Conservation (phyloP, 2,329 filamentous ascomycete genomes). For the Phyllosticta citribraziliensis region DNA sequence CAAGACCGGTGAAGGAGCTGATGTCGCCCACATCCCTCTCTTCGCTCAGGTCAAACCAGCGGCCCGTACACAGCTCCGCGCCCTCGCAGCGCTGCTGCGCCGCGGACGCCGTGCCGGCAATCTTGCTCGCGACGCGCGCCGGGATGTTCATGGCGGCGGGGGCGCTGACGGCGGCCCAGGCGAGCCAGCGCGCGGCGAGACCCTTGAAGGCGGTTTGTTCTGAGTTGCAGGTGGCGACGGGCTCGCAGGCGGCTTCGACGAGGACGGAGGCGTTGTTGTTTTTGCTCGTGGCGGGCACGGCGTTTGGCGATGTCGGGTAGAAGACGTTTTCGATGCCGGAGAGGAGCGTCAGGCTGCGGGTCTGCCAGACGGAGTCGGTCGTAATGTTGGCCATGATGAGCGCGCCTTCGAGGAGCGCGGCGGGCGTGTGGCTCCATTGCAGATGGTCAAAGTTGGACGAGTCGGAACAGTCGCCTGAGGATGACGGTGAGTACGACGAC, state of each 20-base stretch:
- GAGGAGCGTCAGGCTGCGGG: background rate
- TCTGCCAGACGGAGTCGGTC: constrained; percentile 14
- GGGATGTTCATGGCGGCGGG: constrained; percentile 31
- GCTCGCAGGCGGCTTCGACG: constrained; percentile 59
- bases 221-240: constrained; percentile 49
- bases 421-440: constrained; percentile 50
- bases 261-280: constrained; percentile 43
- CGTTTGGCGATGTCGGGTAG: constrained; percentile 16
- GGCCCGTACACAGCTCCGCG: constrained; percentile 32
- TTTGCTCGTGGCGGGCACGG: constrained; percentile 42
- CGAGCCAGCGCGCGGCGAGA: constrained; percentile 57
- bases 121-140: constrained; percentile 31
- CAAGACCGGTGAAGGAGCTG: constrained; percentile 43
- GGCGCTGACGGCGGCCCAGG: constrained; percentile 34
- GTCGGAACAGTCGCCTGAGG: constrained; percentile 36
- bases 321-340: background rate
- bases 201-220: constrained; percentile 71
- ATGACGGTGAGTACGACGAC: constrained; percentile 18
- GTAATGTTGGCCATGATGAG: constrained; percentile 48
- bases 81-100: constrained; percentile 30
- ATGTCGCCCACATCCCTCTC: constrained; percentile 31
- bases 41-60: constrained; percentile 34
- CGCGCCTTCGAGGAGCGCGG: constrained; percentile 45
- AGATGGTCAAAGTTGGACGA: constrained; percentile 35
- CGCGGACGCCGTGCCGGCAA: constrained; percentile 36